Base-by-base conservation (phyloP, 805 yeast species). In the Candida andamanensis region DNA sequence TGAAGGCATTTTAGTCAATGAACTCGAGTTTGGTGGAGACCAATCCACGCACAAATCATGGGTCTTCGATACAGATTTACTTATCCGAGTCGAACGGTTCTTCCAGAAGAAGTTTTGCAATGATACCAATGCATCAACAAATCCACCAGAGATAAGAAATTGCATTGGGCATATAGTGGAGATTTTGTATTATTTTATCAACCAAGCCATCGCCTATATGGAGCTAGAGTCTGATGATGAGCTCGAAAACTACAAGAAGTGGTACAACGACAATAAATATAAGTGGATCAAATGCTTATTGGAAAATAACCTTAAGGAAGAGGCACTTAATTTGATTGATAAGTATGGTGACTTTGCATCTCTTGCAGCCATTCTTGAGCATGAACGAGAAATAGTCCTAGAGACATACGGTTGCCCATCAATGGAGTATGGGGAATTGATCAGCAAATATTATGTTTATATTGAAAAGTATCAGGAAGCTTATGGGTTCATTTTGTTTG, bases 401-500 rank as follows among this genome's bases (percentile, higher is more conserved):
- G 59, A 40, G 13, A 47, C 36, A 22, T 36, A 35, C 40, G 44
- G 58, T 28, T 22, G 24, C 3, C 15, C 13, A 4, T 28, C 46
- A 21, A n/a, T 16, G 4, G 52, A 52, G 28, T 41, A 41, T 23
- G 25, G 36, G 13, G 36, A 36, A 17, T 35, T 47, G 29, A 32
- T 41, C 9, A 42, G 42, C 16, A 52, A 46, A 29, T 75, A 77
- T 41, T 64, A 60, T 14, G 55, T 59, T 20, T 82, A 72, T 49
- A 76, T 85, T 48, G 68, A 69, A 11, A 66, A 65, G 30, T 84
- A 73, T 54, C 85, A 80, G 1, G 80, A 79, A 46, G 64, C 56
- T 3, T 87, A 87, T 64, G 94, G 94, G 0, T 48, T 64, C 4
- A 68, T 72, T 1, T 61, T 85, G 17, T 87, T 78, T 52, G 63